Evolutionary conservation across 139 green algal genomes (phyloP).

Genomic region (Micractinium sp.): DNA sequence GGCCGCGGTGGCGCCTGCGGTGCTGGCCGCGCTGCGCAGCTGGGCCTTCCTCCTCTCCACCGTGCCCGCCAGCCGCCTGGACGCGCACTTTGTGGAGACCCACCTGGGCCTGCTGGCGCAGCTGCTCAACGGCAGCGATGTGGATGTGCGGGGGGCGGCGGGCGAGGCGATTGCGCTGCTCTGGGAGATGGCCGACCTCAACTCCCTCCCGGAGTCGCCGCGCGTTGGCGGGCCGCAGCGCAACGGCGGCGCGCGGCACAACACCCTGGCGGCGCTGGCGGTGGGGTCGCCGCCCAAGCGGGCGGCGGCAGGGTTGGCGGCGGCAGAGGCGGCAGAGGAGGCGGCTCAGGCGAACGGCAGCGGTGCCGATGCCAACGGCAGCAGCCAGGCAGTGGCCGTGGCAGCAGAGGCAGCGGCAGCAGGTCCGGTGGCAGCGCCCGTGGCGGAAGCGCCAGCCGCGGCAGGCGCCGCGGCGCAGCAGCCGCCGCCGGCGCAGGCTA

Average conservation of each 20-base stretch:
- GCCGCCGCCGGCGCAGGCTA: too few relatives aligned
- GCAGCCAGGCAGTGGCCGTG: not conserved
- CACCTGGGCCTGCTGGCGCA: conserved; percentile 48
- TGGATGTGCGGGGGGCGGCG: conserved; percentile 59
- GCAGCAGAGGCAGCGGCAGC: not conserved
- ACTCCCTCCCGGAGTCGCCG: conserved; percentile 32
- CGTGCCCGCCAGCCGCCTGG: conserved; percentile 40
- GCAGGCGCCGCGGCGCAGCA: not conserved
- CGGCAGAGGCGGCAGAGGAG: not conserved
- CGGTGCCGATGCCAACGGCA: not conserved
- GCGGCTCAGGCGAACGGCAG: too few relatives aligned
- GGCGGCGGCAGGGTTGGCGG: conserved; percentile 1
- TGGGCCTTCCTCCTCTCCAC: conserved; percentile 78
- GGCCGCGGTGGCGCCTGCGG: not conserved
- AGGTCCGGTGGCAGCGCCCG: not conserved
- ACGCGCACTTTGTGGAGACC: conserved; percentile 44
- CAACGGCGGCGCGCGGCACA: not conserved
- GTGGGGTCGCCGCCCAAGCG: not conserved
- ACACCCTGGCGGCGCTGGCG: conserved; percentile 1
- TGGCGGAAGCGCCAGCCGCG: not conserved
- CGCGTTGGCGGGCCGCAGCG: not conserved
- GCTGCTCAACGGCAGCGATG: conserved; percentile 49
- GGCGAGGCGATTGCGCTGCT: conserved; percentile 73
- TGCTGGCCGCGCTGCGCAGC: conserved; percentile 56
- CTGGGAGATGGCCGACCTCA: conserved; percentile 57